These are phyloP conservation scores for Aureobasidium pullulans DNA, from an alignment of 2,329 filamentous ascomycete species.

Conservation along the genomic window DNA sequence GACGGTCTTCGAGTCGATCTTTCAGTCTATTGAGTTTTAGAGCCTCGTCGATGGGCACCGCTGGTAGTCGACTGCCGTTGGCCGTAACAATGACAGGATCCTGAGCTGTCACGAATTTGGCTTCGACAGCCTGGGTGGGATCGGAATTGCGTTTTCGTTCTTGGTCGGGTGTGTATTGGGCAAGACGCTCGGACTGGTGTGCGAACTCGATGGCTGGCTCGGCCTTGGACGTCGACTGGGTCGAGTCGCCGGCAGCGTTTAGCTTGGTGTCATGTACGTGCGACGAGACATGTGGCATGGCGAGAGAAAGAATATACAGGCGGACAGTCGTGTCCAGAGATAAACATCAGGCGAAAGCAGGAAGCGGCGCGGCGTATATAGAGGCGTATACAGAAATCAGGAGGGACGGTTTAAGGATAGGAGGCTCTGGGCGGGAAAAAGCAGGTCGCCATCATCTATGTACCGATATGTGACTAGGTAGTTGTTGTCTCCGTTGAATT, in stretches of 20 bases:
- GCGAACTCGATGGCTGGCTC: constrained; percentile 43
- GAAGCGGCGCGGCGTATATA: background rate
- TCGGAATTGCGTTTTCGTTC: constrained; percentile 33
- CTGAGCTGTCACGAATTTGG: constrained; percentile 56
- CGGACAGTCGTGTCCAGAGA: background rate
- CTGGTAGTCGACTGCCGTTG: constrained; percentile 59
- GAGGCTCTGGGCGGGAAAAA: background rate
- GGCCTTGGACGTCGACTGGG: background rate
- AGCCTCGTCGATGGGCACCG: constrained; percentile 63
- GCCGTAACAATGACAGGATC: constrained; percentile 65
- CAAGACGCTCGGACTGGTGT: constrained; percentile 49
- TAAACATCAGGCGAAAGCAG: background rate
- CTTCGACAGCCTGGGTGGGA: constrained; percentile 52
- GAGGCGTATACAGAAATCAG: background rate
- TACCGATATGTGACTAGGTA: background rate
- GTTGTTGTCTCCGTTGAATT: background rate
- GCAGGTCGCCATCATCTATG: background rate
- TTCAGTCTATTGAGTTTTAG: constrained; percentile 60
- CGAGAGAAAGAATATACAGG: background rate
- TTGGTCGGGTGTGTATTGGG: constrained; percentile 32
- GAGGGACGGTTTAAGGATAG: background rate
- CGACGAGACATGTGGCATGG: constrained; percentile 10
- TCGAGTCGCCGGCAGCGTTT: background rate
- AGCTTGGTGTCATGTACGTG: background rate
- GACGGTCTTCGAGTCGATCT: constrained; percentile 40